A percentile compares a stretch with the other conserved stretches of the same genome.
Evolutionary conservation across 2,329 filamentous ascomycete species (phyloP).

Genomic region (Hymenoscyphus occultus): DNA sequence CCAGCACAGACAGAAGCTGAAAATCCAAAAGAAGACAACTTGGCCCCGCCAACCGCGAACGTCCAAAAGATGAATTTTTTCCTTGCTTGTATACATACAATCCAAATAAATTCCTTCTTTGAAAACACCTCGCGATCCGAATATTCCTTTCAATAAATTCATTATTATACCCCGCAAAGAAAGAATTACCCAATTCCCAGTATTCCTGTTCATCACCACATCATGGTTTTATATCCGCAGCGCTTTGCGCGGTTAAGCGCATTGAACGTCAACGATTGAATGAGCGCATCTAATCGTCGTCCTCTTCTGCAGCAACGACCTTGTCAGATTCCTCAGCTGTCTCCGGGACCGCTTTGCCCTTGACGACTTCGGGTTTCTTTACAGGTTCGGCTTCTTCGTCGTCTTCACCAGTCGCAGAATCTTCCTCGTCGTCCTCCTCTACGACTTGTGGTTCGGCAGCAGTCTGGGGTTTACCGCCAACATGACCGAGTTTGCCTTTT

Average conservation of each 20-base stretch:
- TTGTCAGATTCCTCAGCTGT: slow-evolving; percentile 11
- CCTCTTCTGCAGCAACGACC: slow-evolving; percentile 13
- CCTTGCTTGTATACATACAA: background rate
- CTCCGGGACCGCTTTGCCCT: slow-evolving; percentile 6
- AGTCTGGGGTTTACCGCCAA: slow-evolving; percentile 11
- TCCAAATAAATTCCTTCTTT: background rate
- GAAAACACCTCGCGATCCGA: background rate
- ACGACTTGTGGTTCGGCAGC: slow-evolving; percentile 15
- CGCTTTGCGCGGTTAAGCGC: background rate
- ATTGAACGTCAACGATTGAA: background rate
- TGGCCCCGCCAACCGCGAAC: background rate
- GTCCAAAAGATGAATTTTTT: background rate
- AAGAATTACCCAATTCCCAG: background rate
- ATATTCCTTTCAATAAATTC: background rate
- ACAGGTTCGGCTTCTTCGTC: slow-evolving; percentile 20
- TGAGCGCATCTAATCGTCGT: slow-evolving; percentile 10
- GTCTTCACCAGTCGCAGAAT: slow-evolving; percentile 10
- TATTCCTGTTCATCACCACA: background rate
- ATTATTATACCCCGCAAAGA: background rate
- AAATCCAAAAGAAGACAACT: background rate
- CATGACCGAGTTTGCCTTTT: background rate
- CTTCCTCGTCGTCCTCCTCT: slow-evolving; percentile 20
- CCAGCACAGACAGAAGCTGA: slow-evolving; percentile 1
- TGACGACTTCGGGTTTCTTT: slow-evolving; percentile 12
- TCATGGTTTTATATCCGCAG: background rate